Conservation (phyloP, 2,329 filamentous ascomycete species). For the Thelonectria rubi region DNA sequence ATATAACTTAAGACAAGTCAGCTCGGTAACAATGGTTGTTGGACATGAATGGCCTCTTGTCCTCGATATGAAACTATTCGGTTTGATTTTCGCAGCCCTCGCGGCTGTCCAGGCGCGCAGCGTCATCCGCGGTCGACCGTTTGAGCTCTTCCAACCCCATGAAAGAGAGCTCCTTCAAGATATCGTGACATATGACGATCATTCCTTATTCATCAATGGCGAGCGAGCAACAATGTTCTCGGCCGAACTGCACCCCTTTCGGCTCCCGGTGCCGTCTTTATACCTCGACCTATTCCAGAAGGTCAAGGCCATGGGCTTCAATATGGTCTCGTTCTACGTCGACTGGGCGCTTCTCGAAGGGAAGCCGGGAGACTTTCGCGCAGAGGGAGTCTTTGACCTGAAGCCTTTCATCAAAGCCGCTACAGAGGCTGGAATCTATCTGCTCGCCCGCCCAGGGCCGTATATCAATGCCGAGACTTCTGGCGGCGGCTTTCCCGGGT, state of each 20-base stretch:
- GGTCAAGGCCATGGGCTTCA: conserved; percentile 82
- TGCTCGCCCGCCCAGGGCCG: conserved; percentile 75
- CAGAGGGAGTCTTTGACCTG: conserved; percentile 76
- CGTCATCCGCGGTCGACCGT: conserved; percentile 30
- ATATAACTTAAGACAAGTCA: too few species aligned
- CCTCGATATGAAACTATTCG: conserved; percentile 27
- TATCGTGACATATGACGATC: conserved; percentile 74
- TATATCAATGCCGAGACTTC: conserved; percentile 83
- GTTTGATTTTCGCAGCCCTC: conserved; percentile 8
- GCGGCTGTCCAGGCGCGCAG: conserved; percentile 25
- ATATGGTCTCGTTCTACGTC: conserved; percentile 80
- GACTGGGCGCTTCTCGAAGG: conserved; percentile 83
- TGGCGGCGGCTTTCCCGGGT: conserved; percentile 83
- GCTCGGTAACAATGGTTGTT: not conserved
- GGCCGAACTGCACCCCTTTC: conserved; percentile 77
- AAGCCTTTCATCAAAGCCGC: conserved; percentile 82
- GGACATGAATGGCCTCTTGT: too few species aligned
- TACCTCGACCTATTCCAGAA: conserved; percentile 83
- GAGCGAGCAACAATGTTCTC: conserved; percentile 77
- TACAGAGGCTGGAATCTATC: conserved; percentile 75
- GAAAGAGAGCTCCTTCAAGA: conserved; percentile 45
- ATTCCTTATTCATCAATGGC: conserved; percentile 75
- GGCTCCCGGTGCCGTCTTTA: conserved; percentile 56
- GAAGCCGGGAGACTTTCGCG: conserved; percentile 72
- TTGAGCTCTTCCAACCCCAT: conserved; percentile 33